Evolutionary conservation across 495 filamentous ascomycete genomes (phyloP), one percentile per base, ranked within the genome.

Genomic region (Penicillium arizonense): DNA sequence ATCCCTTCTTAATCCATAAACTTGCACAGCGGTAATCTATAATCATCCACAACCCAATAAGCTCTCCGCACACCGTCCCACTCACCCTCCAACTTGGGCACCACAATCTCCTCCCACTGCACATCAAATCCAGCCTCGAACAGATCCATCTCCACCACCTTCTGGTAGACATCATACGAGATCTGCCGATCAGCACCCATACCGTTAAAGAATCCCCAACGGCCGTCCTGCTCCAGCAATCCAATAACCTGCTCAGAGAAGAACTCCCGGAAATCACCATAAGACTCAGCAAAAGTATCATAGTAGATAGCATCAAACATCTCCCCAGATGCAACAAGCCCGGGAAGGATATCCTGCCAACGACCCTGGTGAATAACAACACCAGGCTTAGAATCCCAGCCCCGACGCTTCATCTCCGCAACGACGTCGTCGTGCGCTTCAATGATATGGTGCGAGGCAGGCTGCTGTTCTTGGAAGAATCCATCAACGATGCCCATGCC

Each of bases 221-320:
- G 81, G 0, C 92, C 89, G 13, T 84, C 69, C 41, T 79, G 72
- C 62, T 88, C 86, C 4, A 98, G 72, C 37, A 97, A 65, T 0
- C 82, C 85, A 41, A 95, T 87, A 0, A 97, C 83, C 56, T 85
- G 86, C 65, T 98, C 93, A 11, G 79, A 83, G 68, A 98, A 96
- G 74, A 98, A 98, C 28, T 84, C 77, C 30, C 86, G 86, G 36
- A 98, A 82, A 65, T 90, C 88, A 5, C 72, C 75, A 71, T 98
- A 98, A 40, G 89, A 85, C 72, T 97, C 95, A 7, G 92, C 94
- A 59, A 97, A 98, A 0, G 94, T 98, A 65, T 97, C 95, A 61
- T 96, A 97, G 74, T 97, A 98, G 49, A 98, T 92, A 32, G 87
- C 91, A 67, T 98, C 90, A 65, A 93, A 95, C 21, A 83, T 72